These are phyloP conservation scores for Monilinia fructicola DNA, from an alignment of 2,329 filamentous ascomycete species.

Conservation along the genomic window DNA sequence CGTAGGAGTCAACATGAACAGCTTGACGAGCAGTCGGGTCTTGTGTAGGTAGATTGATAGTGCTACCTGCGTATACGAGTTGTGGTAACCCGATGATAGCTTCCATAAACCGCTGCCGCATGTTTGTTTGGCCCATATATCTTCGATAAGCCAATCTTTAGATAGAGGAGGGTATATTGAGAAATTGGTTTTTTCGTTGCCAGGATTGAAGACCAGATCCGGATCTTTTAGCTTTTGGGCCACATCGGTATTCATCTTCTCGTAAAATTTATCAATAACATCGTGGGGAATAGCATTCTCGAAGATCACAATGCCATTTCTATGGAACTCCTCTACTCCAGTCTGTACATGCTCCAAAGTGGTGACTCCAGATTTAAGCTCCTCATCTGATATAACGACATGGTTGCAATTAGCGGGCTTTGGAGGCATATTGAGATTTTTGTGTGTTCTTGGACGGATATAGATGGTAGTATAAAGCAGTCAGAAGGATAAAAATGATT, in stretches of 20 bases:
- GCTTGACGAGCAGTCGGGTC: slow-evolving; percentile 48
- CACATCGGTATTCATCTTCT: slow-evolving; percentile 13
- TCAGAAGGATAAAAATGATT: neutral
- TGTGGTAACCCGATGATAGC: slow-evolving; percentile 42
- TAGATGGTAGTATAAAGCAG: neutral
- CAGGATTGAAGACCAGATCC: slow-evolving; percentile 20
- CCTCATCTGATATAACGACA: slow-evolving; percentile 15
- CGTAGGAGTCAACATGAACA: slow-evolving; percentile 59
- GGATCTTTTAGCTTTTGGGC: slow-evolving; percentile 17
- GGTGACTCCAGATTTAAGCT: slow-evolving; percentile 11
- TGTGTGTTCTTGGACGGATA: too few relatives aligned
- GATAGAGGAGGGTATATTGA: slow-evolving; percentile 44
- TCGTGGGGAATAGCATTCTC: slow-evolving; percentile 21
- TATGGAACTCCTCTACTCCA: slow-evolving; percentile 21
- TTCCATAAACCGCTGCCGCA: slow-evolving; percentile 38
- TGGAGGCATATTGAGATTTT: slow-evolving; percentile 1
- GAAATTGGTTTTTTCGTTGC: slow-evolving; percentile 52
- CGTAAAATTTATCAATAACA: slow-evolving; percentile 14
- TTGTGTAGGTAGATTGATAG: slow-evolving; percentile 37
- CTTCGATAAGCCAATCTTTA: slow-evolving; percentile 41
- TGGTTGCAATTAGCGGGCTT: neutral
- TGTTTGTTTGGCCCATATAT: slow-evolving; percentile 45
- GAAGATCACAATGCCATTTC: slow-evolving; percentile 16
- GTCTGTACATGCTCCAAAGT: slow-evolving; percentile 10
- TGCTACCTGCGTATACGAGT: slow-evolving; percentile 41